Evolutionary conservation across 2,329 filamentous ascomycete species (phyloP), one percentile per base, ranked within the genome.

Genomic region (Cladobotryum mycophilum): DNA sequence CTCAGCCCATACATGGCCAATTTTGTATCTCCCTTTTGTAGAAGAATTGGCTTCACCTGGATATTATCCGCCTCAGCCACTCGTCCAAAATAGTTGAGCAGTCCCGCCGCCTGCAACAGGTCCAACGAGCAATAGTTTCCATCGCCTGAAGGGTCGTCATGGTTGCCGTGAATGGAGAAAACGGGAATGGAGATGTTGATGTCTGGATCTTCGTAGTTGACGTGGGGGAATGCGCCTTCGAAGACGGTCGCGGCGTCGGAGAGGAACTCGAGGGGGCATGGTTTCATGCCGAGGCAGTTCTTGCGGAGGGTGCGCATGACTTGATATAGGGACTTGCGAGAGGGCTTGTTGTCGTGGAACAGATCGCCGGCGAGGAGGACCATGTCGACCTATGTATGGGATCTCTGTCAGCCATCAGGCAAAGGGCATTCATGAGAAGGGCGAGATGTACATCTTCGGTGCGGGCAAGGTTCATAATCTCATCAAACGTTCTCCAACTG

Each of bases 311-410:
- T 93, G 33, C 89, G 85, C 89, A 97, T 97, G 55, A 99, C 93
- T 65, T 99, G 89, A 66, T 93, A 97, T 80, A 99, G 88, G 25
- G 91, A 85, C 64, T 96, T 96, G 53, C 93, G 82, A 6, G 90
- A 96, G 3, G 93, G 95, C 62, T 96, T 96, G 68, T 99, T 99
- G 60, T 99, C 92, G 66, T 99, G 95, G 65, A 99, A 99, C 1
- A 99, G 79, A 65, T 99, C 93, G 43, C 93, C 93, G 3, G 86
- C 92, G 4, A 99, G 82, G 2, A 99, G 78, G 1, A 99, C 88
- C 93, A 99, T 97, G 69, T 99, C 93, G 57, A 99, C 81, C 80
- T 84, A 34, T 53, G 38, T 53, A 45, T 20, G 11, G 47, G 9
- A 41, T 25, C 34, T 48, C 34, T 48, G 41, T 41, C 49, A 36